These are phyloP conservation scores for Arachnomyces sp. DNA, from an alignment of 2,329 filamentous ascomycete genomes.

Conservation along the genomic window DNA sequence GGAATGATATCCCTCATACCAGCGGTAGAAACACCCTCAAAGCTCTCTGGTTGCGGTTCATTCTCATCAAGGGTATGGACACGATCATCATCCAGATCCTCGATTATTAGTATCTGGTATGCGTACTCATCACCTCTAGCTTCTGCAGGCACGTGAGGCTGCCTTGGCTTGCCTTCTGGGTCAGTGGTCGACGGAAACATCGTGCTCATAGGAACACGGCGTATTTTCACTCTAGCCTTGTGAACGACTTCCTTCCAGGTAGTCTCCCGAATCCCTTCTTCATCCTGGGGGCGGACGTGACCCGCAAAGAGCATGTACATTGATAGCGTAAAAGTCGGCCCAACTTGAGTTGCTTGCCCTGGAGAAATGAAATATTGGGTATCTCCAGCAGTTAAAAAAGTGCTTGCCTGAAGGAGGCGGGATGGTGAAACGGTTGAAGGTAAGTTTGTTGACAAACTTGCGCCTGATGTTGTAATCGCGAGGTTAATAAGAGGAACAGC, in stretches of 20 bases:
- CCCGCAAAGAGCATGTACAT: conserved; percentile 92
- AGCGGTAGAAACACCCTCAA: conserved; percentile 54
- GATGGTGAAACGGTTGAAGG: conserved; percentile 83
- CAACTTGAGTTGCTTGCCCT: conserved; percentile 65
- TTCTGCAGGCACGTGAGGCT: conserved; percentile 29
- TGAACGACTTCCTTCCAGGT: conserved; percentile 97
- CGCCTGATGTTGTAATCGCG: conserved; percentile 88
- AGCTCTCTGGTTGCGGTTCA: conserved; percentile 49
- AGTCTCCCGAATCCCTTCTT: conserved; percentile 55
- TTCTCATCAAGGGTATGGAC: conserved; percentile 60
- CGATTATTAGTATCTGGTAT: conserved; percentile 74
- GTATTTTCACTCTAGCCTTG: conserved; percentile 77
- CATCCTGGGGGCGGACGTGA: conserved; percentile 55
- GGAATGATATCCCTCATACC: conserved; percentile 62
- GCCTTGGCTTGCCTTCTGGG: conserved; percentile 10
- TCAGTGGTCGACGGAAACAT: conserved; percentile 37
- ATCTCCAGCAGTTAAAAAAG: conserved; percentile 80
- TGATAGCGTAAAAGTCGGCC: conserved; percentile 76
- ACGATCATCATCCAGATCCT: conserved; percentile 69
- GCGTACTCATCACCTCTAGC: conserved; percentile 57
- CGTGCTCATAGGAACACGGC: conserved; percentile 57
- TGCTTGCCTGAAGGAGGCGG: conserved; percentile 83
- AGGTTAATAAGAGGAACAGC: conserved; percentile 87
- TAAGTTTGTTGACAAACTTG: conserved; percentile 71
- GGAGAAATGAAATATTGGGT: conserved; percentile 66